phyloP scores from a whole-genome alignment of 306 rosid species.

The Gleditsia sinensis region DNA sequence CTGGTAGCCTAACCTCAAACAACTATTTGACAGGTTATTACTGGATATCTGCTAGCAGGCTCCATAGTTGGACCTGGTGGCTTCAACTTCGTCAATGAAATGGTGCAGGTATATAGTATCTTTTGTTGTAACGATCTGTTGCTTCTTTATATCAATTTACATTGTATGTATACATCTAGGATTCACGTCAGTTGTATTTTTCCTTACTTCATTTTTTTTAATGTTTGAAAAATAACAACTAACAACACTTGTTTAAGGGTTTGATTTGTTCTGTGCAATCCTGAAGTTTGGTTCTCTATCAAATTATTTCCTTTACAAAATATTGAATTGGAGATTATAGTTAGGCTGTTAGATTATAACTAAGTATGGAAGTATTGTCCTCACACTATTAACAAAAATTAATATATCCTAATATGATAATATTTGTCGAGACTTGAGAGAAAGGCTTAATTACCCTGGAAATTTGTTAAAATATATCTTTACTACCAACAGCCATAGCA shows the following conservation, averaged over 20 bases:
- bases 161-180: not conserved
- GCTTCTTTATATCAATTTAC: not conserved
- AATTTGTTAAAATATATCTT: not conserved
- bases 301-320: not conserved
- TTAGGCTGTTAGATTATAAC: not conserved
- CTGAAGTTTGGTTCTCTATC: not conserved
- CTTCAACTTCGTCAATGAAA: conserved; percentile 90
- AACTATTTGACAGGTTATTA: conserved; percentile 70
- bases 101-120: conserved; percentile 77
- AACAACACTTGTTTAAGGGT: not conserved
- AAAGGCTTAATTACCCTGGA: not conserved
- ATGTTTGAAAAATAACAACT: not conserved
- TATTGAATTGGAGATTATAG: not conserved
- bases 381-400: not conserved
- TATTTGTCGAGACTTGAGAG: not conserved
- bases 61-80: conserved; percentile 97
- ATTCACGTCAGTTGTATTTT: not conserved
- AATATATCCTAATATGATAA: not conserved
- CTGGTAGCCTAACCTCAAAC: conserved; percentile 12
- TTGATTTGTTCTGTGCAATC: not conserved
- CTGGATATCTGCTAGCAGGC: conserved; percentile 96
- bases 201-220: not conserved
- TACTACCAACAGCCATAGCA: not conserved
- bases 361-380: not conserved
- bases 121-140: not conserved